These are phyloP conservation scores for Spathaspora sp. DNA, from an alignment of 1,139 yeast species.

Conservation along the genomic window DNA sequence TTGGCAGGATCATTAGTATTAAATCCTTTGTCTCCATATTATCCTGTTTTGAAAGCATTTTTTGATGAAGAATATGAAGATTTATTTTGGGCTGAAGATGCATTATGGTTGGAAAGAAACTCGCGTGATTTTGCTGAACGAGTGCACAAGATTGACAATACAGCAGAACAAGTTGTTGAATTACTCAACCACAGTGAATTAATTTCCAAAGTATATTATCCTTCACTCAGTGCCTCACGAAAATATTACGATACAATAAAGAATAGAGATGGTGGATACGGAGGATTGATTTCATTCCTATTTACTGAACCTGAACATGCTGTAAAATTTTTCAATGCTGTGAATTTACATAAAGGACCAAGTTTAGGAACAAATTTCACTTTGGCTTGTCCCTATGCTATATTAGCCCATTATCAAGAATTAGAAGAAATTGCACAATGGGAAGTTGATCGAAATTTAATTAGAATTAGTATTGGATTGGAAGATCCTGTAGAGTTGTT, in stretches of 20 bases:
- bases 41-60: conserved; percentile 51
- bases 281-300: conserved; percentile 81
- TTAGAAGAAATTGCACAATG: conserved; percentile 77
- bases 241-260: conserved; percentile 70
- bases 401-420: conserved; percentile 85
- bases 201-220: conserved; percentile 70
- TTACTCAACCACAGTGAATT: conserved; percentile 46
- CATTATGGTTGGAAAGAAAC: conserved; percentile 86
- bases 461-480: conserved; percentile 83
- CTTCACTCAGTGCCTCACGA: conserved; percentile 55
- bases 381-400: conserved; percentile 86
- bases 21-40: conserved; percentile 63
- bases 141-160: conserved; percentile 64
- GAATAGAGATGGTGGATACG: conserved; percentile 81
- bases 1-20: conserved; percentile 90
- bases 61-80: conserved; percentile 65
- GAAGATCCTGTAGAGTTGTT: conserved; percentile 59
- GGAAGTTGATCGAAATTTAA: conserved; percentile 81
- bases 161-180: conserved; percentile 57
- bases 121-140: conserved; percentile 83
- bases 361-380: conserved; percentile 94
- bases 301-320: conserved; percentile 71
- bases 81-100: conserved; percentile 89
- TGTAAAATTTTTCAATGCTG: conserved; percentile 68
- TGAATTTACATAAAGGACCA: conserved; percentile 85